Conservation (phyloP, 495 filamentous ascomycete species). For the Symbiotaphrina buchneri region DNA sequence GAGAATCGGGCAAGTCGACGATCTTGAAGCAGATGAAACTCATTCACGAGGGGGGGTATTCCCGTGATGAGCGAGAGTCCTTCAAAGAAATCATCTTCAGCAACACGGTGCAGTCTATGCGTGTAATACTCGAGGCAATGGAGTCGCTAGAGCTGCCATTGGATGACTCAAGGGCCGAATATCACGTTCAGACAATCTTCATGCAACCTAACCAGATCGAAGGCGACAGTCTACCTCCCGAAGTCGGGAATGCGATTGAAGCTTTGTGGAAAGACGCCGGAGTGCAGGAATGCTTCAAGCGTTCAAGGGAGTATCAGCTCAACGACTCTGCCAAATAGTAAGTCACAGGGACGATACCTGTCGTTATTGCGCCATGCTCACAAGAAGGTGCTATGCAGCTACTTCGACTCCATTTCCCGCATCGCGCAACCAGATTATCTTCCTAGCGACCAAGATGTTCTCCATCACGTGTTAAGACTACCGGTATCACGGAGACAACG, state of each 20-base stretch:
- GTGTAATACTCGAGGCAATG: slow-evolving; percentile 90
- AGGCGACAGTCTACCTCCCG: slow-evolving; percentile 80
- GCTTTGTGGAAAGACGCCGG: slow-evolving; percentile 86
- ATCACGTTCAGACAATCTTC: slow-evolving; percentile 88
- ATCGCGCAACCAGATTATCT: slow-evolving; percentile 87
- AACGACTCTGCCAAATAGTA: slow-evolving; percentile 98
- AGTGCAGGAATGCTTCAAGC: slow-evolving; percentile 89
- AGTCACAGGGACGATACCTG: slow-evolving; percentile 14
- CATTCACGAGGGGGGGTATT: slow-evolving; percentile 64
- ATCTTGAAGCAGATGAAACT: slow-evolving; percentile 98
- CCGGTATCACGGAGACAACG: slow-evolving; percentile 95
- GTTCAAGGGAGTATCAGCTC: slow-evolving; percentile 87
- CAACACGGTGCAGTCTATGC: slow-evolving; percentile 92
- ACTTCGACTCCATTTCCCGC: slow-evolving; percentile 88
- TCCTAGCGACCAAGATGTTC: slow-evolving; percentile 92
- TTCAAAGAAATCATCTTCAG: slow-evolving; percentile 98
- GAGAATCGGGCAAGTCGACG: slow-evolving; percentile 98
- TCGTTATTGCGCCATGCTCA: slow-evolving; percentile 1
- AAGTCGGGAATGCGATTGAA: slow-evolving; percentile 84
- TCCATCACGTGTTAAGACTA: slow-evolving; percentile 95
- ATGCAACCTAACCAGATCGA: slow-evolving; percentile 93
- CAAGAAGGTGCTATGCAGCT: slow-evolving; percentile 32
- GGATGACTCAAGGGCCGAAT: slow-evolving; percentile 71
- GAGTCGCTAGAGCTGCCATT: slow-evolving; percentile 78
- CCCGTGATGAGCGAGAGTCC: slow-evolving; percentile 54